Base-by-base conservation (phyloP, 2,329 filamentous ascomycete species). In the Pseudogymnoascus sp. region DNA sequence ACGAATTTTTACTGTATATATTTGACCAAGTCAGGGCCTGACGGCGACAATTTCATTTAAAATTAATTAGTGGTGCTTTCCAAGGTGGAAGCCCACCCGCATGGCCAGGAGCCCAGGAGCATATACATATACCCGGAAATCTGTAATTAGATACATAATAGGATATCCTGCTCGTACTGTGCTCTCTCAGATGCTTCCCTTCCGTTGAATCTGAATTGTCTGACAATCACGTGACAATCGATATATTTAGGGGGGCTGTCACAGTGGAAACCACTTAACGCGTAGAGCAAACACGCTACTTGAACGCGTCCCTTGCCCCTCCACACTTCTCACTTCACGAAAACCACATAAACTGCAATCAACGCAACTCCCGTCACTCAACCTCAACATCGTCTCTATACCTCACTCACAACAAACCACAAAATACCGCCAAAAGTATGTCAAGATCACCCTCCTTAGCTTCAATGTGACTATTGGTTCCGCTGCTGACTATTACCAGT, bases 401-500 rank as follows among this genome's bases (percentile, higher is more conserved):
- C 28, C 59, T 60, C 59, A 8, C 38, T 40, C 38, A 60, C 59
- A 53, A 62, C 60, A 44, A 62, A 62, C 25, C 23, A 59, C 38
- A 59, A 44, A 53, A 59, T 25, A 16, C n/a, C 10, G 38, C 18
- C 18, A 60, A 60, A 36, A 60, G 59, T 60, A 60, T 12, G 59
- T 60, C 23, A 34, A 34, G n/a, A 56, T 34, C 50, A 56, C n/a
- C 12, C 28, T 34, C n/a, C 10, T 34, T 34, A 56, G 10, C 28
- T 40, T 25, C 34, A 42, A 25, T 60, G 36, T 59, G 10, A 36
- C 40, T 4, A 44, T 50, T 53, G 23, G 21, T 34, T 34, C 36
- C 37, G 7, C 37, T 56, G 42, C 60, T 62, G 6, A 37, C 61
- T 21, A 10, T 61, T 12, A 34, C 40, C 50, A 75, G 73, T 97